phyloP scores from a whole-genome alignment of 192 early-diverging fungal species.

The Backusella tuberculispora region DNA sequence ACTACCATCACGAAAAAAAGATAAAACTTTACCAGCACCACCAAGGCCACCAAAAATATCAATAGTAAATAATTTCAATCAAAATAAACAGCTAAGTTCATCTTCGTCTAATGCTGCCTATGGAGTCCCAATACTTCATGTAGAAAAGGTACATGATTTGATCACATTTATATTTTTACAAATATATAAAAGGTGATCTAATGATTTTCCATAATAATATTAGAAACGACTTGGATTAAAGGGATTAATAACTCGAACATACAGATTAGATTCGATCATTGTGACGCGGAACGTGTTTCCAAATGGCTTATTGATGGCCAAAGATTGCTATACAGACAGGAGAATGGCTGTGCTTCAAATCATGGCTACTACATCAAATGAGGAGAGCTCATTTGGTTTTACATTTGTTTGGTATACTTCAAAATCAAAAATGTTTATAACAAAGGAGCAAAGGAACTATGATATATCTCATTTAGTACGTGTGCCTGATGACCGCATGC shows the following conservation, averaged over 20 bases:
- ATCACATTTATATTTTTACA: background rate
- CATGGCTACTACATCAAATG: background rate
- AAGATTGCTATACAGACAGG: conserved; percentile 10
- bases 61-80: background rate
- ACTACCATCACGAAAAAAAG: background rate
- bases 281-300: background rate
- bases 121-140: background rate
- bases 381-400: background rate
- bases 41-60: conserved; percentile 11
- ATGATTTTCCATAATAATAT: background rate
- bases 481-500: conserved; percentile 7
- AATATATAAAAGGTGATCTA: background rate
- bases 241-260: conserved; percentile 4
- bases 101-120: background rate
- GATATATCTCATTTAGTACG: background rate
- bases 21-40: background rate
- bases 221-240: conserved; percentile 3
- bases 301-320: background rate
- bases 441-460: background rate
- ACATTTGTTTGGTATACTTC: conserved; percentile 1
- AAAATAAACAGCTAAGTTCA: background rate
- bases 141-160: background rate
- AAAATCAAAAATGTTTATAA: background rate
- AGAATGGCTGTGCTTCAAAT: conserved; percentile 7
- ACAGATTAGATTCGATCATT: conserved; percentile 8